These are phyloP conservation scores for Alternaria novae-zelandiae DNA, from an alignment of 2,329 filamentous ascomycete species.

Conservation along the genomic window DNA sequence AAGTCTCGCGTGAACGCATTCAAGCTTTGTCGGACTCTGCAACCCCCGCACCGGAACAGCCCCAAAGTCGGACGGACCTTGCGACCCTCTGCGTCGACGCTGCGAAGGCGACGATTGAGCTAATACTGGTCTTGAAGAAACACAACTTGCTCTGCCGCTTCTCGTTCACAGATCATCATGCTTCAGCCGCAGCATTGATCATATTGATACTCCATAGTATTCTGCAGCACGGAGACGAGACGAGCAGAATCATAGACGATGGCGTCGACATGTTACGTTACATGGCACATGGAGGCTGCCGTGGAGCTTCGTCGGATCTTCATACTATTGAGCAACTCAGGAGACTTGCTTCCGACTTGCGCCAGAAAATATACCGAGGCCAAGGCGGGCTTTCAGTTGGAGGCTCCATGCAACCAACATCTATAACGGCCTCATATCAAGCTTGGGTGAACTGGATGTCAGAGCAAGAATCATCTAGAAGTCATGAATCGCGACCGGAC, in stretches of 20 bases:
- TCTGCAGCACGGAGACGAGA: neutral
- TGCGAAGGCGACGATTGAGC: too few species aligned
- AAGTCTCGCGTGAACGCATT: too few species aligned
- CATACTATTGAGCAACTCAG: neutral
- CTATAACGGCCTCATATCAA: too few species aligned
- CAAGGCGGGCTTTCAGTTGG: too few species aligned
- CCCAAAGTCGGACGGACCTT: too few species aligned
- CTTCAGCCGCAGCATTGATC: neutral
- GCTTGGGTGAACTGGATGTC: too few species aligned
- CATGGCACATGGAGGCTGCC: neutral
- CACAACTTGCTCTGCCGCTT: neutral
- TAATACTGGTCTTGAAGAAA: neutral
- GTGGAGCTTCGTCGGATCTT: neutral
- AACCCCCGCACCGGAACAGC: too few species aligned
- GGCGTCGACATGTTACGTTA: neutral
- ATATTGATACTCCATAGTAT: neutral
- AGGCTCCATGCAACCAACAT: too few species aligned
- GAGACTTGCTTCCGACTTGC: neutral
- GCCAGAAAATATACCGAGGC: neutral
- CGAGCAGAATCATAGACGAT: neutral
- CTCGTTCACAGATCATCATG: neutral
- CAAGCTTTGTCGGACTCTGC: too few species aligned
- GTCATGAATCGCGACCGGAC: too few species aligned
- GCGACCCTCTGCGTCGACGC: too few species aligned
- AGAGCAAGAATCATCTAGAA: too few species aligned